Conservation (phyloP, 1,139 yeast species). For the Pichia sp. region DNA sequence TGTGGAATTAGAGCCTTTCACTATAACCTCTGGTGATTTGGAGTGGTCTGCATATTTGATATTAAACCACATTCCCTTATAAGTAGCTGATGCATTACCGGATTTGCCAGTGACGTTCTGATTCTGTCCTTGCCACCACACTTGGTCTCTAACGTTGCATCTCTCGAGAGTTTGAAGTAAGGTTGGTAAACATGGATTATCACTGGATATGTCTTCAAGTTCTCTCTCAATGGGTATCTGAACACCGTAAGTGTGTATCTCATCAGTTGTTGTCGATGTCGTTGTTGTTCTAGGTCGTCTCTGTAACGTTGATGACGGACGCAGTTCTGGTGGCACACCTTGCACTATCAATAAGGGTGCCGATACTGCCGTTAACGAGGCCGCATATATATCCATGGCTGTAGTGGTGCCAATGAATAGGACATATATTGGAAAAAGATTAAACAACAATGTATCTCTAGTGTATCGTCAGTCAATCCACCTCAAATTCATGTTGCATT, state of each 20-base stretch:
- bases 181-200: conserved; percentile 24
- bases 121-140: conserved; percentile 25
- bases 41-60: conserved; percentile 28
- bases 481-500: no score
- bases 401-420: no score
- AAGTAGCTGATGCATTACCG: neutral
- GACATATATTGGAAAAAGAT: no score
- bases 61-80: conserved; percentile 13
- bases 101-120: conserved; percentile 12
- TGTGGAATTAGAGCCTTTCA: conserved; percentile 17
- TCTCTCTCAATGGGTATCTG: conserved; percentile 20
- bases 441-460: no score
- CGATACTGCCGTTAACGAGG: conserved; percentile 24
- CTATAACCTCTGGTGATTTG: conserved; percentile 14
- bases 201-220: conserved; percentile 13
- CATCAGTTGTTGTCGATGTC: no score
- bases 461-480: no score
- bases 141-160: conserved; percentile 23
- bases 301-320: conserved; percentile 11
- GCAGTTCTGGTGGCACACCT: conserved; percentile 22
- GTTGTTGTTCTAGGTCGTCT: no score
- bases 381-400: conserved; percentile 28
- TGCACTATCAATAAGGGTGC: conserved; percentile 33
- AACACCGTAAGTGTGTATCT: no score
- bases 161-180: conserved; percentile 24